These are phyloP conservation scores for Naganishia randhawae DNA, from an alignment of 768 basidiomycete species.

Conservation along the genomic window DNA sequence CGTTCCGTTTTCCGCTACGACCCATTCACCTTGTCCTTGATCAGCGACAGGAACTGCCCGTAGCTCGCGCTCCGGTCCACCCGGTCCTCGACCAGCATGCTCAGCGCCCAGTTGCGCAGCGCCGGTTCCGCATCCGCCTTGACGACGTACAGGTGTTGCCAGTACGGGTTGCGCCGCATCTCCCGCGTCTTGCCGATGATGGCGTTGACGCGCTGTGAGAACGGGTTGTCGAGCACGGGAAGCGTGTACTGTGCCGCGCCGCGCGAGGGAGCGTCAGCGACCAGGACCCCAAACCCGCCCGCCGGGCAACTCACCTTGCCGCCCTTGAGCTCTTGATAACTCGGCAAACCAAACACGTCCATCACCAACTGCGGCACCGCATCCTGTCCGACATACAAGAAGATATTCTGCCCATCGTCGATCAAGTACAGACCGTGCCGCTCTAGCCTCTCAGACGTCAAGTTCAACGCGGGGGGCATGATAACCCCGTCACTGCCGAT, in stretches of 20 bases:
- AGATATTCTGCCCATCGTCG: slow-evolving; percentile 95
- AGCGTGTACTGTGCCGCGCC: slow-evolving; percentile 64
- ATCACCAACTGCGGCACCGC: slow-evolving; percentile 90
- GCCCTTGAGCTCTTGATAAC: slow-evolving; percentile 80
- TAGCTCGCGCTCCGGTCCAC: slow-evolving; percentile 93
- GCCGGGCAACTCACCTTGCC: slow-evolving; percentile 67
- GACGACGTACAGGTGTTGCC: slow-evolving; percentile 89
- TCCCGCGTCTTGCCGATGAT: slow-evolving; percentile 92
- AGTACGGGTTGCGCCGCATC: slow-evolving; percentile 85
- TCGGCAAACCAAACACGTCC: slow-evolving; percentile 89
- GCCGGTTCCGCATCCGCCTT: slow-evolving; percentile 98
- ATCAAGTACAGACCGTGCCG: slow-evolving; percentile 93
- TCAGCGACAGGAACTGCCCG: slow-evolving; percentile 81
- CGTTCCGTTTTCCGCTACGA: neutral
- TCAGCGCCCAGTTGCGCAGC: slow-evolving; percentile 89
- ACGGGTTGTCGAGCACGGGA: slow-evolving; percentile 83
- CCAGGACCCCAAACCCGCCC: neutral
- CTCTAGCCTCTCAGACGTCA: slow-evolving; percentile 91
- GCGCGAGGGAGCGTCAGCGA: neutral
- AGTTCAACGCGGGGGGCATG: slow-evolving; percentile 78
- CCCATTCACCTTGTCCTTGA: slow-evolving; percentile 76
- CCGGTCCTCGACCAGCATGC: slow-evolving; percentile 89
- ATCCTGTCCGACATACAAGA: slow-evolving; percentile 97
- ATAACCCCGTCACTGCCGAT: slow-evolving; percentile 84
- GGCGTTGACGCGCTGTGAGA: slow-evolving; percentile 92